Percentiles rank a stretch among this genome's conserved stretches.
These are phyloP conservation scores for Nakataea oryzae DNA, from an alignment of 2,329 filamentous ascomycete genomes.

Conservation along the genomic window DNA sequence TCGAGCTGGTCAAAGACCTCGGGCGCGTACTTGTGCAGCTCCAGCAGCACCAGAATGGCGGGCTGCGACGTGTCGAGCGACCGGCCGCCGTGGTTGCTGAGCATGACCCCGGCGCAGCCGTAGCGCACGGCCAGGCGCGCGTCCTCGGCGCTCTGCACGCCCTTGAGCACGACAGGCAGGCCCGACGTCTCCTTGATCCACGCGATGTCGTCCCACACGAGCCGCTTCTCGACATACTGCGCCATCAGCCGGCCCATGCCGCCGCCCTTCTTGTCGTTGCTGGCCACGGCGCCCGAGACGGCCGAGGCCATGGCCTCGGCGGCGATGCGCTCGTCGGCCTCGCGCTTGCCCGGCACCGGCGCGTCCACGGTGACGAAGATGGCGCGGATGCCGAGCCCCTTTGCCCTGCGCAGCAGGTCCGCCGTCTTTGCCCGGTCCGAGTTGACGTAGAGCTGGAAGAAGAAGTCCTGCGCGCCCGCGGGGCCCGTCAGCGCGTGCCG, in stretches of 20 bases:
- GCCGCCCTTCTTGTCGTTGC: conserved; percentile 40
- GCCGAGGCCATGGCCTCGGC: conserved; percentile 27
- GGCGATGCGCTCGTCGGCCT: conserved; percentile 42
- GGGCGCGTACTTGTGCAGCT: conserved; percentile 26
- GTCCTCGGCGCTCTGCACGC: conserved; percentile 45
- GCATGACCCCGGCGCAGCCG: conserved; percentile 40
- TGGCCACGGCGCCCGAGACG: conserved; percentile 27
- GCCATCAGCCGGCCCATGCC: conserved; percentile 41
- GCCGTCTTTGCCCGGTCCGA: conserved; percentile 35
- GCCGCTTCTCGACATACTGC: conserved; percentile 30
- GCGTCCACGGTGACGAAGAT: conserved; percentile 44
- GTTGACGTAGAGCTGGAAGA: conserved; percentile 47
- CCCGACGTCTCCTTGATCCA: conserved; percentile 42
- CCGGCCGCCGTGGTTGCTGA: conserved; percentile 49
- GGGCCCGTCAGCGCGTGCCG: neutral
- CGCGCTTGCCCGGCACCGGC: conserved; percentile 44
- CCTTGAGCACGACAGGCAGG: conserved; percentile 45
- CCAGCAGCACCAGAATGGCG: conserved; percentile 25
- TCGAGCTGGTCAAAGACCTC: conserved; percentile 26
- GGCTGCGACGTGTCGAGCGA: conserved; percentile 37
- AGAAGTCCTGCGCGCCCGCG: conserved; percentile 24
- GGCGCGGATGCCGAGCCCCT: conserved; percentile 35
- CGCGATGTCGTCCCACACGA: conserved; percentile 45
- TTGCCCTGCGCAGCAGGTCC: conserved; percentile 26
- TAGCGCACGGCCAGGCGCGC: conserved; percentile 35